A percentile compares a stretch with the other conserved stretches of the same genome.
phyloP scores from a whole-genome alignment of 1,284 basidiomycete species.

The Boletus calvinii region DNA sequence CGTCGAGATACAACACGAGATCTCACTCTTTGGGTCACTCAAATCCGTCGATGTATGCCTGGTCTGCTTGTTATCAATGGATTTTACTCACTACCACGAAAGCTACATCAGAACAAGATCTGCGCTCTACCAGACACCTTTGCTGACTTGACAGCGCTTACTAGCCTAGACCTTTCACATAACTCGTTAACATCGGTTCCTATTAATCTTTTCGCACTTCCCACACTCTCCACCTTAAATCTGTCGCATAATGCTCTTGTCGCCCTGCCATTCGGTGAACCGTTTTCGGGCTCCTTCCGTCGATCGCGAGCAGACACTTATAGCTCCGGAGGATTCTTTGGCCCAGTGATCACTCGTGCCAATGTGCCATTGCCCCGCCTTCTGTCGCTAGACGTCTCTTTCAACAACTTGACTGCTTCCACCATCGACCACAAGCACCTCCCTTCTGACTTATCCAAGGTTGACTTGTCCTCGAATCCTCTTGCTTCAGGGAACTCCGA shows the following conservation, averaged over 20 bases:
- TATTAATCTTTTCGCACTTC: conserved; percentile 61
- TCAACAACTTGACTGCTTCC: conserved; percentile 58
- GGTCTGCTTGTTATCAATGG: not conserved
- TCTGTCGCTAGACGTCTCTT: conserved; percentile 54
- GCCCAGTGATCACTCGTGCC: conserved; percentile 58
- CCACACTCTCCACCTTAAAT: conserved; percentile 62
- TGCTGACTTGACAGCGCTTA: conserved; percentile 62
- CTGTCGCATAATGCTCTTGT: conserved; percentile 67
- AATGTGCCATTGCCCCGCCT: conserved; percentile 63
- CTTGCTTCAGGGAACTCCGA: conserved; percentile 38
- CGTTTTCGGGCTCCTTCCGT: conserved; percentile 38
- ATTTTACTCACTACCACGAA: conserved; percentile 13
- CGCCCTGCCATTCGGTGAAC: conserved; percentile 58
- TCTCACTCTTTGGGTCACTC: conserved; percentile 76
- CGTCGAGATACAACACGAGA: conserved; percentile 71
- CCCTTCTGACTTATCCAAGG: conserved; percentile 46
- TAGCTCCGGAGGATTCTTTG: conserved; percentile 58
- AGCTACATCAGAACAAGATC: conserved; percentile 76
- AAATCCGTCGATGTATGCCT: conserved; percentile 69
- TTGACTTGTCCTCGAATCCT: conserved; percentile 56
- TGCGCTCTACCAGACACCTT: conserved; percentile 58
- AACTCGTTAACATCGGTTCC: conserved; percentile 65
- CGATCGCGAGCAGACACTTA: conserved; percentile 29
- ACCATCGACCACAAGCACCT: conserved; percentile 53
- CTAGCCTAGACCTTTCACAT: conserved; percentile 66